A percentile compares a stretch with the other conserved stretches of the same genome.
These are phyloP conservation scores for Suhomyces wounanorum DNA, from an alignment of 1,139 yeast genomes.

Conservation along the genomic window DNA sequence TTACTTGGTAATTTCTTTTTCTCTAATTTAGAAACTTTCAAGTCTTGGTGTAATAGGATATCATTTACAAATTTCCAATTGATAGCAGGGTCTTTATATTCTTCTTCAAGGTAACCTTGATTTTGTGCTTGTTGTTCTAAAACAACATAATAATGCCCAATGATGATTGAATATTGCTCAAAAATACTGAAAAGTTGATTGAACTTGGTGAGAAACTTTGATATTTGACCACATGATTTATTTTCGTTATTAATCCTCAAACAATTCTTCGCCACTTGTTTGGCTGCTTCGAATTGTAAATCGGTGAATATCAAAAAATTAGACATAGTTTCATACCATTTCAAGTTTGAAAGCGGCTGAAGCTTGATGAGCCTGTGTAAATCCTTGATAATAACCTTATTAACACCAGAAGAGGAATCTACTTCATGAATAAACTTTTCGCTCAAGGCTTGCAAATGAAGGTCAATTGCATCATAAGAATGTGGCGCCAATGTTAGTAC, in stretches of 20 bases:
- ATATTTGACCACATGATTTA: constrained; percentile 50
- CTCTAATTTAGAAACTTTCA: constrained; percentile 37
- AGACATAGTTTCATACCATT: constrained; percentile 35
- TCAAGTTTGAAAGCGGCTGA: constrained; percentile 35
- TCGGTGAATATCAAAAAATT: constrained; percentile 52
- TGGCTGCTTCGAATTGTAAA: constrained; percentile 52
- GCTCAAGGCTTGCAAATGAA: constrained; percentile 23
- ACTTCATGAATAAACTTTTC: constrained; percentile 19
- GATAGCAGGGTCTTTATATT: constrained; percentile 24
- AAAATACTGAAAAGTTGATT: constrained; percentile 37
- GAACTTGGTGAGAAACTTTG: constrained; percentile 46
- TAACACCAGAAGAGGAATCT: constrained; percentile 9
- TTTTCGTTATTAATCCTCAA: constrained; percentile 70
- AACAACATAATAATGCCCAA: constrained; percentile 37
- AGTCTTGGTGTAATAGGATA: constrained; percentile 28
- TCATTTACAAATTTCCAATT: constrained; percentile 29
- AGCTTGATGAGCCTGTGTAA: constrained; percentile 30
- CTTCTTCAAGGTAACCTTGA: constrained; percentile 16
- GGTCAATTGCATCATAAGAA: constrained; percentile 22
- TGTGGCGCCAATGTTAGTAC: constrained; percentile 29
- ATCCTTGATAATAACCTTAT: constrained; percentile 27
- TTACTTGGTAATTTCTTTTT: constrained; percentile 26
- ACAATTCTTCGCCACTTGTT: constrained; percentile 57
- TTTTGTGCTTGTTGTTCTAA: constrained; percentile 16
- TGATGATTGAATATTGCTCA: constrained; percentile 45